phyloP scores from a whole-genome alignment of 495 filamentous ascomycete species.

The Neurospora cerealis region DNA sequence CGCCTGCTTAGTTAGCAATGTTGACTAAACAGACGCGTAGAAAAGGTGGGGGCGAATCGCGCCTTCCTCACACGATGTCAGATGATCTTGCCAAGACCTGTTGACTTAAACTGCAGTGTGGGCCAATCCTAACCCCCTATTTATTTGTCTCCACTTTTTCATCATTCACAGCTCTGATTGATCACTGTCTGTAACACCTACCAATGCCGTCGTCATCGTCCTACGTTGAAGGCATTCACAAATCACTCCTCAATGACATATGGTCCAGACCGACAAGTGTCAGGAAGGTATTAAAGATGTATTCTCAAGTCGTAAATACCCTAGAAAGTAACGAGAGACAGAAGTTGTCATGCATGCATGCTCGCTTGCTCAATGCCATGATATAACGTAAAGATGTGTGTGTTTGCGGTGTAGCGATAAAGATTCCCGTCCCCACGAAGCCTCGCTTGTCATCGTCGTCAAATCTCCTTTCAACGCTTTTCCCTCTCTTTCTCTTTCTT shows the following conservation, averaged over 20 bases:
- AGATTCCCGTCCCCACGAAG: neutral
- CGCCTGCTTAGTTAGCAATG: neutral
- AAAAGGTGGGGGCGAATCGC: neutral
- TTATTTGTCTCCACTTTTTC: neutral
- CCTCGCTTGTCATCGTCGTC: neutral
- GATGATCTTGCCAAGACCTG: neutral
- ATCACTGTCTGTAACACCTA: neutral
- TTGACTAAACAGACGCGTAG: constrained; percentile 5
- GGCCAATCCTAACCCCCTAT: neutral
- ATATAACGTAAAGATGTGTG: neutral
- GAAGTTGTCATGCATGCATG: neutral
- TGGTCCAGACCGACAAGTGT: neutral
- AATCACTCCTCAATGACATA: neutral
- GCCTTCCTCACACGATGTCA: neutral
- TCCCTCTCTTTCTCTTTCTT: neutral
- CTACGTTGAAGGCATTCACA: neutral
- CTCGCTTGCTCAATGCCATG: neutral
- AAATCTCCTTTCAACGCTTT: neutral
- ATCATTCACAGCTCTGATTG: neutral
- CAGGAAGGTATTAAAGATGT: neutral
- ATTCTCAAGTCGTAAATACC: neutral
- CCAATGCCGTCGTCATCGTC: neutral
- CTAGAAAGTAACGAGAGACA: neutral
- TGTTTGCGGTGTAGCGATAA: neutral
- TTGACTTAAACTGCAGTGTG: neutral